Base-by-base conservation (phyloP, 2,329 filamentous ascomycete species). In the Neofusicoccum umdonicola region DNA sequence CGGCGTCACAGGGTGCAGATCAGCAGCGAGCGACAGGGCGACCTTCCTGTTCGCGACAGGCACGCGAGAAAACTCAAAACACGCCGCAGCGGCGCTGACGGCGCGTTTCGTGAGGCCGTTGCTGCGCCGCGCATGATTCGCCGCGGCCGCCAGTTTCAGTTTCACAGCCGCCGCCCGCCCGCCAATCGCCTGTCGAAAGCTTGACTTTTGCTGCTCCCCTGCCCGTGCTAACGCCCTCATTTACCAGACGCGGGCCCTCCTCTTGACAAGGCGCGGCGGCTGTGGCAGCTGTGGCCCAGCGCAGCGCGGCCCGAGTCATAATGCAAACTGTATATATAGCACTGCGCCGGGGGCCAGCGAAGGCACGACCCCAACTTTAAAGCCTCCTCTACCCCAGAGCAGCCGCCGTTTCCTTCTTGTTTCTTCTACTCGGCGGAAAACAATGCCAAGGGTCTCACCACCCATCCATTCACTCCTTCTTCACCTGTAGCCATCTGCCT, bases 21-120 rank as follows among this genome's bases (percentile, higher is more conserved):
- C 54, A 45, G 39, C 39, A 58, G 54, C 39, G 54, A 58, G 13
- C 54, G 54, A 58, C 54, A 58, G 54, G 54, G 54, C 54, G 54
- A 45, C 54, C 54, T 58, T 58, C 54, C 54, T 13, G 3, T 34
- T 58, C 13, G 52, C 37, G 51, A 19, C 15, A 54, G 31, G 34
- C 52, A 41, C 17, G 51, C 51, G 51, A 31, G 37, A 57, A 35
- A 37, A 57, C 17, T 5, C 39, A 58, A 58, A 58, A 35, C 41
- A 22, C 54, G n/a, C 19, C 39, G 51, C 51, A 41, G 51, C 34
- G 39, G 41, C 8, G 34, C n/a, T 17, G 22, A 37, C 22, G 39
- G 39, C 19, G 50, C 41, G 54, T 58, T 58, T 58, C 54, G 34
- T 34, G 41, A n/a, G 19, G 35, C 39, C 35, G 52, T 22, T n/a